A percentile compares a stretch with the other conserved stretches of the same genome.
Evolutionary conservation across 805 yeast species (phyloP).

Genomic region (Monosporozyma servazzii): DNA sequence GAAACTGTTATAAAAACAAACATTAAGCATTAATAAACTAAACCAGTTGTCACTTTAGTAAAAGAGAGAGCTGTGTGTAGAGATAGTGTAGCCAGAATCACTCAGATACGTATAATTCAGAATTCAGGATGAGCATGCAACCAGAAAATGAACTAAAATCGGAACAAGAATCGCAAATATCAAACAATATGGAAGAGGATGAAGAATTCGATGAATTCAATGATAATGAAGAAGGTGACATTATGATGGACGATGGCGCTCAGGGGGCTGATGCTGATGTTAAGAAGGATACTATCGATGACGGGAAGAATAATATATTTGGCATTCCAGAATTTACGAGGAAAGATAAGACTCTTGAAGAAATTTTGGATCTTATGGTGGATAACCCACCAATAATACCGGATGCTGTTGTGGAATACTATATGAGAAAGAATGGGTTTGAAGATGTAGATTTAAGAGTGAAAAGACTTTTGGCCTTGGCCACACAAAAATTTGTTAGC

Average conservation of each 20-base stretch:
- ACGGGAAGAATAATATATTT: slow-evolving; percentile 30
- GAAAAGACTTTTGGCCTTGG: slow-evolving; percentile 79
- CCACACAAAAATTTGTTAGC: slow-evolving; percentile 90
- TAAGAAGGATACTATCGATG: slow-evolving; percentile 17
- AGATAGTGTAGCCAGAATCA: too few relatives aligned
- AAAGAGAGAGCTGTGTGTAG: too few relatives aligned
- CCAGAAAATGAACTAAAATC: neutral
- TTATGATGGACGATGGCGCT: slow-evolving; percentile 5
- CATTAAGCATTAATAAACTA: too few relatives aligned
- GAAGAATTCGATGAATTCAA: slow-evolving; percentile 30
- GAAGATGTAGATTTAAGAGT: slow-evolving; percentile 68
- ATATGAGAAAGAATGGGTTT: slow-evolving; percentile 76
- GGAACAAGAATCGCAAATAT: neutral
- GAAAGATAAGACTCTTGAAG: slow-evolving; percentile 75
- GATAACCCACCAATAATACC: slow-evolving; percentile 95
- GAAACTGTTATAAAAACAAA: too few relatives aligned
- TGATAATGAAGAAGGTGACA: slow-evolving; percentile 27
- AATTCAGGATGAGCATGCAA: neutral
- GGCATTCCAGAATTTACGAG: slow-evolving; percentile 61
- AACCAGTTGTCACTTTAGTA: too few relatives aligned
- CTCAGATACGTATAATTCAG: neutral
- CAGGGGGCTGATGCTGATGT: neutral
- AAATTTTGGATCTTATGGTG: slow-evolving; percentile 80
- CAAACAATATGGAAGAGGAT: slow-evolving; percentile 7
- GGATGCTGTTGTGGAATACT: slow-evolving; percentile 91